Evolutionary conservation across 345 rosid genomes (phyloP).

Genomic region (Kandelia obovata): DNA sequence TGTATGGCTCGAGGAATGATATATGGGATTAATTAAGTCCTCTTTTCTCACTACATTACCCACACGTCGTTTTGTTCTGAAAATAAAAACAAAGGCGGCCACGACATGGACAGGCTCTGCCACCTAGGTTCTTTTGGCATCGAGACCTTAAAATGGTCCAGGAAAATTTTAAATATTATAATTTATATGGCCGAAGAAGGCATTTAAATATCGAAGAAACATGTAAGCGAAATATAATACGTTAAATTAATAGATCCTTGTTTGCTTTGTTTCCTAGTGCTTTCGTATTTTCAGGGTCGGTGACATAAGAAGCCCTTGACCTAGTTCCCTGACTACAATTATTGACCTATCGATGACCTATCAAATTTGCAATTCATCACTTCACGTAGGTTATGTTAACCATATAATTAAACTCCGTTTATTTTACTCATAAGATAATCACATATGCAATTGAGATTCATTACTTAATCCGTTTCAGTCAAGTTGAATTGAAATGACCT

Average conservation of each 20-base stretch:
- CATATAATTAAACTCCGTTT: no score
- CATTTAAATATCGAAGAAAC: slow-evolving; percentile 4
- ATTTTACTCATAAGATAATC: no score
- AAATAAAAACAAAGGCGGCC: slow-evolving; percentile 9
- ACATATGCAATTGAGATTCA: no score
- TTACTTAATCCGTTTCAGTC: no score
- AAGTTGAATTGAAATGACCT: no score
- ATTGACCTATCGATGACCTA: background rate
- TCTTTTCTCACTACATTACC: background rate
- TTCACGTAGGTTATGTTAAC: no score
- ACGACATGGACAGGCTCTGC: slow-evolving; percentile 12
- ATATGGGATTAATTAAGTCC: slow-evolving; percentile 22
- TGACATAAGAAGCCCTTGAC: slow-evolving; percentile 20
- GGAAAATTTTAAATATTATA: slow-evolving; percentile 1
- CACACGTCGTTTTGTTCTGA: slow-evolving; percentile 8
- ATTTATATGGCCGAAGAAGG: slow-evolving; percentile 2
- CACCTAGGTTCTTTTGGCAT: slow-evolving; percentile 23
- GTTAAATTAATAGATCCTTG: slow-evolving; percentile 11
- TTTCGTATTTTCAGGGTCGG: slow-evolving; percentile 31
- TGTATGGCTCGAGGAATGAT: slow-evolving; percentile 69
- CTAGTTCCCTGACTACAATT: background rate
- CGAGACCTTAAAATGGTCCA: slow-evolving; percentile 50
- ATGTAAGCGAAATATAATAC: slow-evolving; percentile 1
- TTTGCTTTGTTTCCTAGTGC: slow-evolving; percentile 21
- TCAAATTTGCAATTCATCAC: no score